A percentile compares a stretch with the other conserved stretches of the same genome.
phyloP scores from a whole-genome alignment of 495 filamentous ascomycete genomes.

The Choiromyces venosus region DNA sequence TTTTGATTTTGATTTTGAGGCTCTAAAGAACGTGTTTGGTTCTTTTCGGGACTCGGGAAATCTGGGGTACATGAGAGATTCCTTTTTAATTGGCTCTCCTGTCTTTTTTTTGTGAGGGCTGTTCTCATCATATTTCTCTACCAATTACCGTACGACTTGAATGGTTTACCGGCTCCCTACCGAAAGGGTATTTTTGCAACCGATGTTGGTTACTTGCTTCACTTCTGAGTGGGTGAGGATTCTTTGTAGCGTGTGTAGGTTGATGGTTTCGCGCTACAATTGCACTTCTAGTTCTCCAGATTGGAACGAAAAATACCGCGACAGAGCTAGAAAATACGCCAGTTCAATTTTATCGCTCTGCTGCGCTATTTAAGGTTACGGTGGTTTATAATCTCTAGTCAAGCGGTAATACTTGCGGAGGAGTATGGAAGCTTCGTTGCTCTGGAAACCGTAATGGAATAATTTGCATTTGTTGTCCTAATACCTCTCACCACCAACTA shows the following conservation, averaged over 20 bases:
- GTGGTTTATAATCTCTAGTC: background rate
- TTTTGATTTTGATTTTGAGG: slow-evolving; percentile 25
- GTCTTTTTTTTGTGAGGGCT: background rate
- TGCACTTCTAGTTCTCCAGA: background rate
- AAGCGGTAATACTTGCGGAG: background rate
- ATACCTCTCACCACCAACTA: background rate
- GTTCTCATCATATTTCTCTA: background rate
- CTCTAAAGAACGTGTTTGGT: slow-evolving; percentile 12
- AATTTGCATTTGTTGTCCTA: background rate
- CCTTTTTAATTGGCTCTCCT: background rate
- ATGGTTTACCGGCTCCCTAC: background rate
- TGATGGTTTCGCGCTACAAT: background rate
- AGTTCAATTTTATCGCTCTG: background rate
- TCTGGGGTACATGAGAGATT: background rate
- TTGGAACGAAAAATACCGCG: background rate
- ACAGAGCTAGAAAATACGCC: background rate
- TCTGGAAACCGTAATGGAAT: background rate
- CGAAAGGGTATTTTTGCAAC: background rate
- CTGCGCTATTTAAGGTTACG: background rate
- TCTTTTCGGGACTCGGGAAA: background rate
- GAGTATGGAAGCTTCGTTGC: background rate
- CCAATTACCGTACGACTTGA: background rate
- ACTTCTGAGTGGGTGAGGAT: background rate
- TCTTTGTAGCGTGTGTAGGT: background rate
- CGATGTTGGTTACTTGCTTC: background rate